Percentiles rank a stretch among this genome's conserved stretches.
phyloP scores from a whole-genome alignment of 2,329 filamentous ascomycete genomes.

The Aspergillus carbonarius region DNA sequence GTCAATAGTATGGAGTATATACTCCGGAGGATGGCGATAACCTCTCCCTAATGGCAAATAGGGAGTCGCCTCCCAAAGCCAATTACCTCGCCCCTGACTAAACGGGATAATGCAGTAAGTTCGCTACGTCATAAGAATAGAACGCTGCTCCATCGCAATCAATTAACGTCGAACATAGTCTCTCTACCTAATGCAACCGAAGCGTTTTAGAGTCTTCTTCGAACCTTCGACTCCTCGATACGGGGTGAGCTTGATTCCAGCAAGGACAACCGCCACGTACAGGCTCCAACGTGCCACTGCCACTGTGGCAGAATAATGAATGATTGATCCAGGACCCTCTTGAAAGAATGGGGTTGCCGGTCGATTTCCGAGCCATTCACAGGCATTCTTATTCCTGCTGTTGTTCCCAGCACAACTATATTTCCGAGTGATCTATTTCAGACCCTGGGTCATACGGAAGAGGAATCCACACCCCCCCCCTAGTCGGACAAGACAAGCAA shows the following conservation, averaged over 20 bases:
- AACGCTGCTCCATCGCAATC: not conserved
- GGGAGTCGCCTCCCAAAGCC: not conserved
- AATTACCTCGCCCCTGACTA: not conserved
- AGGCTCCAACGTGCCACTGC: not conserved
- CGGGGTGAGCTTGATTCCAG: not conserved
- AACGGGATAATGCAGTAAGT: not conserved
- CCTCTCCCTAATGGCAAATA: not conserved
- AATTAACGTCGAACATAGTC: not conserved
- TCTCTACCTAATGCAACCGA: not conserved
- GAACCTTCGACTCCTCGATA: constrained; percentile 6
- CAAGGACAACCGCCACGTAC: not conserved
- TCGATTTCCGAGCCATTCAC: not conserved
- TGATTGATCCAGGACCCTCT: not conserved
- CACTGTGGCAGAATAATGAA: not conserved
- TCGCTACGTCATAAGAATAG: not conserved
- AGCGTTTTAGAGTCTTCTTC: constrained; percentile 5
- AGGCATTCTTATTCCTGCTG: not conserved
- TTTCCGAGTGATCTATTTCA: not conserved
- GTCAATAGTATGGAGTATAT: not conserved
- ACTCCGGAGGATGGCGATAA: not conserved
- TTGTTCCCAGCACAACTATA: not conserved
- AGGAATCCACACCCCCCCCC: not conserved
- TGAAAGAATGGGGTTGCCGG: not conserved
- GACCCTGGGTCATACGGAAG: not conserved
- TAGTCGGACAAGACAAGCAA: not conserved